Base-by-base conservation (phyloP, 805 yeast genomes). In the Candida sphagnicola region DNA sequence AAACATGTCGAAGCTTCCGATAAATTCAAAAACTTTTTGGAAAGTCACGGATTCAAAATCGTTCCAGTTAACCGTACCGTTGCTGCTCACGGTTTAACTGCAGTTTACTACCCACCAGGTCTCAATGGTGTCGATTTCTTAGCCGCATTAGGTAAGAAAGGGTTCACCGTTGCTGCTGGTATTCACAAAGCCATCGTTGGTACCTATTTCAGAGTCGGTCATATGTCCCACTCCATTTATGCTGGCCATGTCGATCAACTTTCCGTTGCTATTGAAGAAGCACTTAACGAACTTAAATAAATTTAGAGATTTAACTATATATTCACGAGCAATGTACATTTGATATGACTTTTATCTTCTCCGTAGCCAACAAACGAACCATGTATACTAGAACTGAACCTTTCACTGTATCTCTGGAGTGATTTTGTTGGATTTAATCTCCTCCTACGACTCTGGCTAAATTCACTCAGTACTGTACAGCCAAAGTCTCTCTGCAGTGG, bases 181-280 rank as follows among this genome's bases (percentile, higher is more conserved):
- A 83, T 90, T 47, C 91, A 85, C 67, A 81, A 78, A 61, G 87
- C 80, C 17, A 78, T 88, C 52, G 82, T 78, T 34, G 75, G 84
- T 42, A 81, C 83, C 60, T 90, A 90, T 68, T 86, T 91, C 70
- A 78, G 98, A 64, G 80, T 90, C 43, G 98, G 98, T 25, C 98
- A 90, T 67, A 91, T 91, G 98, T 96, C 97, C 46, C 81, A 79
- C 42, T 75, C 89, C 34, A 61, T 68, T n/a, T 62, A 64, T 43
- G 65, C 57, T 38, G 73, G 70, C 33, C 73, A 68, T 41, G 56
- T 68, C 21, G 67, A 61, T 34, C 41, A 52, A 45, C 55, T 67
- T 33, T 42, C 57, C 16, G 49, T 42, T 12, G 68, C 72, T 13
- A 59, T 68, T 39, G 46, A 53, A 43, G 70, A 66, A 34, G 40